Base-by-base conservation (phyloP, 352 stramenopile species). In the Phytophthora syringae region DNA sequence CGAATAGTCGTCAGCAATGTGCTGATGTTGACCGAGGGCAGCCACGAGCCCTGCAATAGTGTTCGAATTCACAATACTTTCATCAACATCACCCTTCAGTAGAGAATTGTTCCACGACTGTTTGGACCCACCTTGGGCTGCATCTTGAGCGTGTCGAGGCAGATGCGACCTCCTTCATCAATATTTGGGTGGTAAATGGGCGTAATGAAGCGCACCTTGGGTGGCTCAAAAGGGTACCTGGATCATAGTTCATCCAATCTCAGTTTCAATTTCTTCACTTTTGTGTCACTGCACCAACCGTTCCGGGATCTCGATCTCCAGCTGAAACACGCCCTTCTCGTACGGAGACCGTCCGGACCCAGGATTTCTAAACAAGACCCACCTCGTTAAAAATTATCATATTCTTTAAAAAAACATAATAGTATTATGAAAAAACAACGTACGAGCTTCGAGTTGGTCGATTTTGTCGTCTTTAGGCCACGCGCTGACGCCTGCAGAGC, bases 131-230 rank as follows among this genome's bases (percentile, higher is more conserved):
- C 85, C 77, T 94, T 93, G 16, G 90, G 90, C 56, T 93, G 88
- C 88, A 94, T 96, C 74, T 97, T 97, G 51, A 97, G 84, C 12
- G 88, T 96, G 65, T 97, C 90, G 5, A 97, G 80, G 54, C 89
- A 97, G 45, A 97, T 97, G 25, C 91, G 82, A 5, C 91, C 91
- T 2, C 72, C 84, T 51, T 94, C 87, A 42, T 95, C 86, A 48
- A 95, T 95, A 60, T 95, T 95, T 13, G 86, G 86, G 40, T 95
- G 86, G 67, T 88, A 95, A 60, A 95, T 95, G 5, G 82, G 86
- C 52, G 86, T 95, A 16, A 77, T 44, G 43, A 95, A 95, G 44
- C 74, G 67, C 21, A 95, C 84, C 61, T 93, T 92, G 2, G 86
- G 86, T 7, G 86, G 86, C 60, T 95, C 84, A 62, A 95, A 95